These are phyloP conservation scores for Fusarium domesticum DNA, from an alignment of 2,329 filamentous ascomycete genomes.

Conservation along the genomic window DNA sequence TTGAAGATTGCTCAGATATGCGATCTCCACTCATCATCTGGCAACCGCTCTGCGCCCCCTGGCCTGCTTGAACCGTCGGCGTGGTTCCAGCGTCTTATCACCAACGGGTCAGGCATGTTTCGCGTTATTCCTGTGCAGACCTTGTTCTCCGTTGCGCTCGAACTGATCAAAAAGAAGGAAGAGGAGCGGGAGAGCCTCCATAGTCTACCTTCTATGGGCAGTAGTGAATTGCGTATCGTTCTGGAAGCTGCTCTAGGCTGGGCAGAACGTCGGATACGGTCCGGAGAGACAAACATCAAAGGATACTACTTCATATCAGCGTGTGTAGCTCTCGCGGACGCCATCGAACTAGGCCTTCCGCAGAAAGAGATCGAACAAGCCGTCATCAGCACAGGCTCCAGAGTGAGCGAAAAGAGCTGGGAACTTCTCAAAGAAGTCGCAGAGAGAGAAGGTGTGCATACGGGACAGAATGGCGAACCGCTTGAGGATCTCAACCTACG, in stretches of 20 bases:
- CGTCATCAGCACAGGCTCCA: slow-evolving; percentile 27
- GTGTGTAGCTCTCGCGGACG: slow-evolving; percentile 34
- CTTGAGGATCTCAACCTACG: slow-evolving; percentile 3
- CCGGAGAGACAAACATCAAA: slow-evolving; percentile 46
- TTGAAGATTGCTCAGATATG: slow-evolving; percentile 36
- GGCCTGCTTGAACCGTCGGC: slow-evolving; percentile 20
- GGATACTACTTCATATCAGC: slow-evolving; percentile 37
- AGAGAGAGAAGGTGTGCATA: slow-evolving; percentile 19
- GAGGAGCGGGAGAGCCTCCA: slow-evolving; percentile 37
- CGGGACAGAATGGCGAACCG: slow-evolving; percentile 10
- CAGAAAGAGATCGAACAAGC: slow-evolving; percentile 32
- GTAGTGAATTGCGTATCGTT: slow-evolving; percentile 33
- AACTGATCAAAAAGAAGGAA: slow-evolving; percentile 45
- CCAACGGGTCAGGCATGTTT: slow-evolving; percentile 43
- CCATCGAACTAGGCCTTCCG: slow-evolving; percentile 30
- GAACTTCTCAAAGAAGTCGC: slow-evolving; percentile 36
- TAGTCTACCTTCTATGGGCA: slow-evolving; percentile 30
- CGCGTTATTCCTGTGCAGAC: slow-evolving; percentile 41
- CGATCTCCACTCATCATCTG: slow-evolving; percentile 26
- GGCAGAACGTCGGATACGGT: slow-evolving; percentile 35
- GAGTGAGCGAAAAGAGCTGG: slow-evolving; percentile 28
- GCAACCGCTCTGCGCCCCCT: slow-evolving; percentile 9
- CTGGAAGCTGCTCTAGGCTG: slow-evolving; percentile 32
- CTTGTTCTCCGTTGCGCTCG: slow-evolving; percentile 43
- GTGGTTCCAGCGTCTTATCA: slow-evolving; percentile 39